These are phyloP conservation scores for Xylaria venustula DNA, from an alignment of 495 filamentous ascomycete species.

Conservation along the genomic window DNA sequence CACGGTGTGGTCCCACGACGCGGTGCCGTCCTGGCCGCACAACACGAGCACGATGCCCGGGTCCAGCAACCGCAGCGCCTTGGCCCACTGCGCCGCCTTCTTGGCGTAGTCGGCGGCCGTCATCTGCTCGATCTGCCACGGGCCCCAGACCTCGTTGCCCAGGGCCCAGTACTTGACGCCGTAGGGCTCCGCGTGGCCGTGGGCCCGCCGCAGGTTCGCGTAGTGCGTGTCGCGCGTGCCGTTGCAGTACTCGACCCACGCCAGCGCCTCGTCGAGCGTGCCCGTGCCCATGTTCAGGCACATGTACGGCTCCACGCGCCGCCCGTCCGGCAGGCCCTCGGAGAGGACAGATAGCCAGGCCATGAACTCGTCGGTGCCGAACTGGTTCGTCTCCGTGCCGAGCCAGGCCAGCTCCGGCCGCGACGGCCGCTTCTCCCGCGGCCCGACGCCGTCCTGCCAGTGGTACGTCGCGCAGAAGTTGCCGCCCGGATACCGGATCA, in stretches of 20 bases:
- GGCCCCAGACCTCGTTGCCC: conserved; percentile 75
- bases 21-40: conserved; percentile 67
- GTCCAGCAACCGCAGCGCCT: conserved; percentile 74
- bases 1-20: conserved; percentile 70
- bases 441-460: conserved; percentile 77
- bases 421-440: conserved; percentile 61
- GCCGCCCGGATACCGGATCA: conserved; percentile 75
- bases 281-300: conserved; percentile 74
- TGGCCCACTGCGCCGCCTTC: conserved; percentile 77
- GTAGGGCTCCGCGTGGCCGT: conserved; percentile 71
- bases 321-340: conserved; percentile 19
- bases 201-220: conserved; percentile 70
- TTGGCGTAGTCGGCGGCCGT: conserved; percentile 74
- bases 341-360: conserved; percentile 69
- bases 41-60: conserved; percentile 65
- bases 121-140: conserved; percentile 78
- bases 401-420: conserved; percentile 75
- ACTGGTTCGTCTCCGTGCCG: conserved; percentile 70
- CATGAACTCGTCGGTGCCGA: conserved; percentile 83
- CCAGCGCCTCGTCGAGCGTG: conserved; percentile 72
- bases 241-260: conserved; percentile 83
- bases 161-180: conserved; percentile 61
- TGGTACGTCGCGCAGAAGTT: conserved; percentile 83
- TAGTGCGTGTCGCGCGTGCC: conserved; percentile 70
- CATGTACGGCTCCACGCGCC: conserved; percentile 66